Conservation (phyloP, 139 green algal species). For the Chlamydomonas sphaeroides region DNA sequence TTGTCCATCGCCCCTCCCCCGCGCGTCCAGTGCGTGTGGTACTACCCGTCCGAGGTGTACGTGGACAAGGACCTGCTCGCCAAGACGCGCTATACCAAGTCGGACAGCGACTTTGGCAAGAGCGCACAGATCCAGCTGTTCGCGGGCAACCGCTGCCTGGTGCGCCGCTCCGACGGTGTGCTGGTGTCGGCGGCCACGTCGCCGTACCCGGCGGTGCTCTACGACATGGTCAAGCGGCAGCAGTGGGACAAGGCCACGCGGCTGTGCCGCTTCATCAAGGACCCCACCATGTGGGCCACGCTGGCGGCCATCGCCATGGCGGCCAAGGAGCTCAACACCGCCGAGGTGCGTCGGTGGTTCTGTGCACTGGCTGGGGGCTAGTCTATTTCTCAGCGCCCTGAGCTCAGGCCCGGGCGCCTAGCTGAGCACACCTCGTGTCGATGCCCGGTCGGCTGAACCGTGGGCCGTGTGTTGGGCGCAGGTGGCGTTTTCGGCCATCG, state of each 20-base stretch:
- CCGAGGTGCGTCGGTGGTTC: slow-evolving; percentile 77
- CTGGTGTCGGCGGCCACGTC: slow-evolving; percentile 56
- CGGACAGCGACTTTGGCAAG: slow-evolving; percentile 64
- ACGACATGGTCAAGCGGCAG: slow-evolving; percentile 61
- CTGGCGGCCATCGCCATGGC: slow-evolving; percentile 77
- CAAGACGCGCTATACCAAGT: slow-evolving; percentile 60
- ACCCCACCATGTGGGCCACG: slow-evolving; percentile 77
- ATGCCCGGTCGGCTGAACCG: no score
- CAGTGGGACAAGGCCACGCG: slow-evolving; percentile 80
- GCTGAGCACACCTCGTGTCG: no score
- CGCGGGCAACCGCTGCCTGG: slow-evolving; percentile 50
- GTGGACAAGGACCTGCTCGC: slow-evolving; percentile 75
- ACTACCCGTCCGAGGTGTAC: slow-evolving; percentile 76
- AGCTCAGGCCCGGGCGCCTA: no score
- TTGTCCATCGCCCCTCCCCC: no score
- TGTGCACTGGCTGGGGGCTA: no score
- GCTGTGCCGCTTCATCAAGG: slow-evolving; percentile 82
- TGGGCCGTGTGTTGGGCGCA: not conserved
- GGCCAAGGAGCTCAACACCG: slow-evolving; percentile 73
- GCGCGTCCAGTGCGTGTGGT: slow-evolving; percentile 68
- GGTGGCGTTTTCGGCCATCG: slow-evolving; percentile 33
- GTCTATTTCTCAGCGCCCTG: no score
- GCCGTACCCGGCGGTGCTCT: slow-evolving; percentile 69
- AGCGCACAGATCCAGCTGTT: slow-evolving; percentile 58
- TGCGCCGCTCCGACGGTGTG: slow-evolving; percentile 71